phyloP scores from a whole-genome alignment of 345 rosid species.

The Melaleuca quinquenervia region DNA sequence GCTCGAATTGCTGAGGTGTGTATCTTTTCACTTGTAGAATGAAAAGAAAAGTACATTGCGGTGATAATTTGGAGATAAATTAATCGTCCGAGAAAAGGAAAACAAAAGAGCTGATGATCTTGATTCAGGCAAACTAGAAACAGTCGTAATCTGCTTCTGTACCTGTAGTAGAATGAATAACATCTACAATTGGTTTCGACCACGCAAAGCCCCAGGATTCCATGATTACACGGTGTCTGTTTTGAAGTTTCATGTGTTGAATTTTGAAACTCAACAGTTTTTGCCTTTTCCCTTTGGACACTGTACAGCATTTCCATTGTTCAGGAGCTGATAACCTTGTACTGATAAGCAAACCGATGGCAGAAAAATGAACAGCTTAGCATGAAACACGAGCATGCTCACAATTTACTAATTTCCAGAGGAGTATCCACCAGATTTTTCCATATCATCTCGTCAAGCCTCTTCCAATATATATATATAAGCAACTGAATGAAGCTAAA shows the following conservation, averaged over 20 bases:
- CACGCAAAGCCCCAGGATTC: neutral
- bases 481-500: neutral
- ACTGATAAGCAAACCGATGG: neutral
- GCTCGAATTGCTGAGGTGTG: accelerated
- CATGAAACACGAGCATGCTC: neutral
- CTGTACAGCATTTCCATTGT: neutral
- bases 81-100: neutral
- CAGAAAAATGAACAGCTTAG: neutral
- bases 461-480: neutral
- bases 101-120: neutral
- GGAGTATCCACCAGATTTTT: neutral
- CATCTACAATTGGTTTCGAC: neutral
- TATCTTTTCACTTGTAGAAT: neutral
- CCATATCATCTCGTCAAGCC: neutral
- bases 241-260: neutral
- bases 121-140: neutral
- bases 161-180: neutral
- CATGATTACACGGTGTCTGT: neutral
- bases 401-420: neutral
- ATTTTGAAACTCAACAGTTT: neutral
- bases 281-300: neutral
- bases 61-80: neutral
- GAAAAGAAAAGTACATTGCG: neutral
- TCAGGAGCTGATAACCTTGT: neutral
- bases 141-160: neutral